Percentiles rank a stretch among this genome's conserved stretches.
Conservation (phyloP, 257 asterid genomes). For the Solanum tarijense region DNA sequence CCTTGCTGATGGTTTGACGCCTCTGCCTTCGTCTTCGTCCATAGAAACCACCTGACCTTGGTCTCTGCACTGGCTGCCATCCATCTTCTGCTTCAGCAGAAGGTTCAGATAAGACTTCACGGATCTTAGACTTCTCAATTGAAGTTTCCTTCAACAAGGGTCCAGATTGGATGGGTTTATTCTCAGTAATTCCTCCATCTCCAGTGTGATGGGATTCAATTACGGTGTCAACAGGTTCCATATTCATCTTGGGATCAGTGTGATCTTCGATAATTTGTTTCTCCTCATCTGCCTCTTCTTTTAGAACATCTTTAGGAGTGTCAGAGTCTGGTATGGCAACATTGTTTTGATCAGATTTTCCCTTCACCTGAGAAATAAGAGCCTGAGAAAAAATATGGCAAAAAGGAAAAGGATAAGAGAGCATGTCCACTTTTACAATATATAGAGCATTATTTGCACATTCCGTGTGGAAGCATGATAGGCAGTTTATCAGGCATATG, state of each 20-base stretch:
- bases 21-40: constrained; percentile 70
- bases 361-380: constrained; percentile 51
- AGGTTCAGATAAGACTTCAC: constrained; percentile 38
- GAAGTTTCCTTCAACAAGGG: constrained; percentile 28
- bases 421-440: not conserved
- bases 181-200: constrained; percentile 21
- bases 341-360: constrained; percentile 46
- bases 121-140: constrained; percentile 16
- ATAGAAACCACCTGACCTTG: constrained; percentile 65
- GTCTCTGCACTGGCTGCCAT: constrained; percentile 94
- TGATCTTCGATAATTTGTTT: constrained; percentile 31
- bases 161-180: constrained; percentile 23
- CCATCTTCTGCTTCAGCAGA: constrained; percentile 87
- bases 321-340: constrained; percentile 41
- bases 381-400: not conserved
- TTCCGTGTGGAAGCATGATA: not conserved
- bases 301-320: constrained; percentile 22
- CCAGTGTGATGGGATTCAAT: constrained; percentile 30
- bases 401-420: not conserved
- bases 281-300: constrained; percentile 39
- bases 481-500: not conserved
- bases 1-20: constrained; percentile 49
- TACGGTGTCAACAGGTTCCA: constrained; percentile 18
- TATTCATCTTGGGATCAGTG: constrained; percentile 17
- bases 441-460: not conserved